phyloP scores from a whole-genome alignment of 805 yeast genomes.

The Hanseniaspora thailandica region DNA sequence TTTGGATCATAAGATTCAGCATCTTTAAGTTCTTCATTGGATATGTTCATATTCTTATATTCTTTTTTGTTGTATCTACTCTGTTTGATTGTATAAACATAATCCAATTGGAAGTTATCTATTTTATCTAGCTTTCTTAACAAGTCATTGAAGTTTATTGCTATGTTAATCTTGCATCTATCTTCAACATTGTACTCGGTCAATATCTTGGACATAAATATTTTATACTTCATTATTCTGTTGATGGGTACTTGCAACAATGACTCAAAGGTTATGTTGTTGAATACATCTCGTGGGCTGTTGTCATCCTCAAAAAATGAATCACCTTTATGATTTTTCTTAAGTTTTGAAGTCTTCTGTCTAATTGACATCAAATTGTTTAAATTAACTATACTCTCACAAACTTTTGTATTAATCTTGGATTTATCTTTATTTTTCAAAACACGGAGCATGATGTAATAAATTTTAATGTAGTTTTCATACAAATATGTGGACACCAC shows the following conservation, averaged over 20 bases:
- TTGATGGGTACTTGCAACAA: slow-evolving; percentile 8
- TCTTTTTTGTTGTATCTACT: neutral
- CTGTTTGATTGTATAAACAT: slow-evolving; percentile 1
- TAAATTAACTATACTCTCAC: neutral
- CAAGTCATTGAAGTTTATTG: neutral
- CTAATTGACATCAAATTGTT: neutral
- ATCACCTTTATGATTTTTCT: too few relatives aligned
- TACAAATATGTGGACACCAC: slow-evolving; percentile 4
- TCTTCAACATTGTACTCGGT: neutral
- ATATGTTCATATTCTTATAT: too few relatives aligned
- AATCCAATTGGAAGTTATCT: slow-evolving; percentile 12
- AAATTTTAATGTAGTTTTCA: slow-evolving; percentile 10
- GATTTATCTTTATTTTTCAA: neutral
- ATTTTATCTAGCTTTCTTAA: slow-evolving; percentile 7
- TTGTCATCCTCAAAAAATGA: neutral
- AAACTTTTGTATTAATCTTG: neutral
- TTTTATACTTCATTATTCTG: slow-evolving; percentile 10
- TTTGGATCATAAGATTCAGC: neutral
- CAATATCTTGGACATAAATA: slow-evolving; percentile 4
- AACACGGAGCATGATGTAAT: neutral
- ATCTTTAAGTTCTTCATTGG: too few relatives aligned
- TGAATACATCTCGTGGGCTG: neutral
- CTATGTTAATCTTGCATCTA: neutral
- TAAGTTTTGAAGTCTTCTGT: neutral
- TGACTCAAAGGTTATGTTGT: slow-evolving; percentile 1